These are phyloP conservation scores for Guyanaporus albipodus DNA, from an alignment of 768 basidiomycete genomes.

Conservation along the genomic window DNA sequence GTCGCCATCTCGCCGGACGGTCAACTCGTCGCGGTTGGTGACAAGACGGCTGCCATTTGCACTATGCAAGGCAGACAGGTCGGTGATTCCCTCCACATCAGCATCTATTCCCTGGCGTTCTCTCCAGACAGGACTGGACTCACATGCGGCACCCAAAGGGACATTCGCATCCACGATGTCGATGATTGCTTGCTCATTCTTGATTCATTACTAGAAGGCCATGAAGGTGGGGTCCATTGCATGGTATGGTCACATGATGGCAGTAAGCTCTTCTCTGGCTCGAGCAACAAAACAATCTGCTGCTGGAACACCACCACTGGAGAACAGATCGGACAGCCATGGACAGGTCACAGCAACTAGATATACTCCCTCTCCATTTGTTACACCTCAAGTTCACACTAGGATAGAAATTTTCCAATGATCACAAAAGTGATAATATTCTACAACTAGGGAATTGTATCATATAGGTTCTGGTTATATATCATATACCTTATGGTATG, in stretches of 20 bases:
- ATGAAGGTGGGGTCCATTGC: background rate
- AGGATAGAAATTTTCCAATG: too few species aligned
- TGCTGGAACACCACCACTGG: slow-evolving; percentile 8
- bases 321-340: background rate
- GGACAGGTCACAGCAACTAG: slow-evolving; percentile 11
- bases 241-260: slow-evolving; percentile 17
- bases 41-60: background rate
- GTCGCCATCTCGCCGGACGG: slow-evolving; percentile 4
- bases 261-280: slow-evolving; percentile 4
- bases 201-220: background rate
- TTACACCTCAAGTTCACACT: too few species aligned
- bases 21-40: slow-evolving; percentile 1
- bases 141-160: background rate
- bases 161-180: slow-evolving; percentile 1
- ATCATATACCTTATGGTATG: too few species aligned
- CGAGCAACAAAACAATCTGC: background rate
- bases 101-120: background rate
- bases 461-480: too few species aligned
- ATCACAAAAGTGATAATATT: too few species aligned
- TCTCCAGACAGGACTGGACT: background rate
- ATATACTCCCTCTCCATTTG: background rate
- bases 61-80: background rate
- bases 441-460: too few species aligned
- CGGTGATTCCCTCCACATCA: background rate
- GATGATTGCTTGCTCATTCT: background rate